A percentile compares a stretch with the other conserved stretches of the same genome.
phyloP scores from a whole-genome alignment of 805 yeast genomes.

The Candida yuanshanica region DNA sequence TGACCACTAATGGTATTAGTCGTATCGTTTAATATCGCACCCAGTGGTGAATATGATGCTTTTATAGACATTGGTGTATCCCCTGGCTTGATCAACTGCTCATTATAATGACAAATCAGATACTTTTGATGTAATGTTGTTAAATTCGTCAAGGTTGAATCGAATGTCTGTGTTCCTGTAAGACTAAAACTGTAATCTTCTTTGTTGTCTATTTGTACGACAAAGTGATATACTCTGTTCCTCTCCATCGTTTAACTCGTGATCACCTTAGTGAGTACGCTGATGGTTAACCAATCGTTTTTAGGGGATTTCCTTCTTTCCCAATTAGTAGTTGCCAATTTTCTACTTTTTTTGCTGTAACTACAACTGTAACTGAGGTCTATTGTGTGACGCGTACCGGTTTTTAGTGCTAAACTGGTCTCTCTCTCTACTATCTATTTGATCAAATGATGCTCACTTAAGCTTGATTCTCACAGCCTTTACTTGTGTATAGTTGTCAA shows the following conservation, averaged over 20 bases:
- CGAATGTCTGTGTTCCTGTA: neutral
- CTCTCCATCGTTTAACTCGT: neutral
- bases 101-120: neutral
- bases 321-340: neutral
- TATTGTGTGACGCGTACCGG: neutral
- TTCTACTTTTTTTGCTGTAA: neutral
- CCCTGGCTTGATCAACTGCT: neutral
- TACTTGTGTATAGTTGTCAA: slow-evolving; percentile 68
- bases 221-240: neutral
- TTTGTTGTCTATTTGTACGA: neutral
- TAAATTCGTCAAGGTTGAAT: neutral
- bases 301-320: too few relatives aligned
- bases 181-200: neutral
- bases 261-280: too few relatives aligned
- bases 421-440: neutral
- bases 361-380: neutral
- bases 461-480: slow-evolving; percentile 63
- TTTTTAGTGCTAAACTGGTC: too few relatives aligned
- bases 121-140: neutral
- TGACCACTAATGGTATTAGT: neutral
- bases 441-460: neutral
- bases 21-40: neutral
- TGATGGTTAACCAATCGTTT: too few relatives aligned
- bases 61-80: neutral
- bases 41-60: neutral